phyloP scores from a whole-genome alignment of 2,329 filamentous ascomycete species.

The Trichoderma cornu-damae region DNA sequence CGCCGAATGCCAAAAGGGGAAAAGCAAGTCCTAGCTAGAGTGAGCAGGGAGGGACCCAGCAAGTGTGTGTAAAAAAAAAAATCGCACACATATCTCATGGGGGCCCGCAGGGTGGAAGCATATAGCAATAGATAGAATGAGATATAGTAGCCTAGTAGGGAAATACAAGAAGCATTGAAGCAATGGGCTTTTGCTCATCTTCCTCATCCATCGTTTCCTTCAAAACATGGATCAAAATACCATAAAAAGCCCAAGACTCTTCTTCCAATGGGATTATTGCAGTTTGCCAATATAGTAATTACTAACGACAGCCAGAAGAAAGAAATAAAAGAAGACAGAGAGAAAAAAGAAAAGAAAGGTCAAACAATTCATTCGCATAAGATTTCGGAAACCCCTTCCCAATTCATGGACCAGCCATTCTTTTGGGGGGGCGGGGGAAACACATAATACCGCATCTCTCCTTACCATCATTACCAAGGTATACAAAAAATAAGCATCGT shows the following conservation, averaged over 20 bases:
- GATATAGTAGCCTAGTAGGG: neutral
- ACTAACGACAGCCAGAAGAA: conserved; percentile 1
- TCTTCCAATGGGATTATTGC: neutral
- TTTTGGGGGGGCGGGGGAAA: too few relatives aligned
- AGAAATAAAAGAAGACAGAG: conserved; percentile 19
- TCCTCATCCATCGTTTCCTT: conserved; percentile 2
- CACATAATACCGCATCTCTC: conserved; percentile 17
- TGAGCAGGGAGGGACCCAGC: too few relatives aligned
- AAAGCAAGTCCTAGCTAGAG: too few relatives aligned
- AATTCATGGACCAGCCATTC: conserved; percentile 17
- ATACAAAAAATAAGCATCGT: conserved; percentile 21
- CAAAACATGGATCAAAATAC: conserved; percentile 1
- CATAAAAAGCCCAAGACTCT: neutral
- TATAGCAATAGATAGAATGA: neutral
- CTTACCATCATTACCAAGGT: conserved; percentile 23
- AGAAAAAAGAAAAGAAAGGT: conserved; percentile 7
- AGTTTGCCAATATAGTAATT: conserved; percentile 17
- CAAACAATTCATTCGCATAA: conserved; percentile 23
- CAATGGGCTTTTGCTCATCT: neutral
- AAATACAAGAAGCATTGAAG: neutral
- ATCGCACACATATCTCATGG: too few relatives aligned
- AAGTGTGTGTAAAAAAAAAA: too few relatives aligned
- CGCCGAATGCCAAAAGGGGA: too few relatives aligned
- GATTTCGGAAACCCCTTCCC: conserved; percentile 14
- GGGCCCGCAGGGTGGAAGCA: too few relatives aligned